phyloP scores from a whole-genome alignment of 306 rosid species.

The Pterocarpus santalinus region DNA sequence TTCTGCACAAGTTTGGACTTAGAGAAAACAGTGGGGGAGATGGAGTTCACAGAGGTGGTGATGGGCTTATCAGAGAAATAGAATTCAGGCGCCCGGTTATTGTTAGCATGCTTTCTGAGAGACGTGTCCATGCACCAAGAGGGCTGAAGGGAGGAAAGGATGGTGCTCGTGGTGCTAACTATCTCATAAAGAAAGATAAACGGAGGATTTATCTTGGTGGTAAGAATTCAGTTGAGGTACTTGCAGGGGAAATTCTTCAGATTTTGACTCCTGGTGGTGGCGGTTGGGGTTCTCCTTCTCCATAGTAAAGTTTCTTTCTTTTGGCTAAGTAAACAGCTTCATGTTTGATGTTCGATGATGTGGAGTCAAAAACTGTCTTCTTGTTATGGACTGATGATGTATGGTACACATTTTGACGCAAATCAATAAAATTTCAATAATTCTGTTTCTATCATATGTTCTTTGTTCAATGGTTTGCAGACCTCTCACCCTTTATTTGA shows the following conservation, averaged over 20 bases:
- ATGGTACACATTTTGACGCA: slow-evolving; percentile 24
- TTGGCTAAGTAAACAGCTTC: slow-evolving; percentile 23
- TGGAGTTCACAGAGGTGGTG: slow-evolving; percentile 83
- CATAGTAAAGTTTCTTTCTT: slow-evolving; percentile 41
- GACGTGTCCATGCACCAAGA: slow-evolving; percentile 92
- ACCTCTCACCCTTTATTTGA: slow-evolving; percentile 23
- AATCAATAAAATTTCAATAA: slow-evolving; percentile 41
- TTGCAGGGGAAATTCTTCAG: slow-evolving; percentile 85
- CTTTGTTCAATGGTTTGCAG: slow-evolving; percentile 22
- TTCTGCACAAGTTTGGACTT: slow-evolving; percentile 78
- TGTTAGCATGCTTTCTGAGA: slow-evolving; percentile 92
- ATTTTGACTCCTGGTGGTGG: slow-evolving; percentile 97
- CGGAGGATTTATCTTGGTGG: slow-evolving; percentile 83
- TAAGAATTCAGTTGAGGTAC: slow-evolving; percentile 73
- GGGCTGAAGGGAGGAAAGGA: slow-evolving; percentile 83
- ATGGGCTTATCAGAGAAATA: slow-evolving; percentile 90
- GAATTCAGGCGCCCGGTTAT: slow-evolving; percentile 75
- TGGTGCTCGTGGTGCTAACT: slow-evolving; percentile 88
- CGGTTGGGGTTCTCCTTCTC: slow-evolving; percentile 82
- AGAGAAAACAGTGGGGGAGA: slow-evolving; percentile 85
- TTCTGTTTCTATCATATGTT: slow-evolving; percentile 20
- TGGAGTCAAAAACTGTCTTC: background rate
- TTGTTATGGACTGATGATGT: slow-evolving; percentile 35
- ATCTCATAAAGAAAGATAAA: slow-evolving; percentile 73
- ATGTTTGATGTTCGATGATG: slow-evolving; percentile 33